These are phyloP conservation scores for Lecanicillium sp. DNA, from an alignment of 2,329 filamentous ascomycete genomes.

Conservation along the genomic window DNA sequence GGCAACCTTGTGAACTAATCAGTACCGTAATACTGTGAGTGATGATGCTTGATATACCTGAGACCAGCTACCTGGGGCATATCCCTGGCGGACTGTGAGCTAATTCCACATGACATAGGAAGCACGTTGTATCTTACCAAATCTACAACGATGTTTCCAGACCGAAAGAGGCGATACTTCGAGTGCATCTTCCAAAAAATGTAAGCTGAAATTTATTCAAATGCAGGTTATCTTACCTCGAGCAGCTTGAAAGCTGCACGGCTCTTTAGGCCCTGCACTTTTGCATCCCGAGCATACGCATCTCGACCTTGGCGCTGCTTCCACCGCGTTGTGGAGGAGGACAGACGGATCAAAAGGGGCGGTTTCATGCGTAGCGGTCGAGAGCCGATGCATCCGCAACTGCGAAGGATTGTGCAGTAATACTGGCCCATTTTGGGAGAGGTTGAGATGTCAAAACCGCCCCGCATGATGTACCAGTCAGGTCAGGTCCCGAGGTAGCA, in stretches of 20 bases:
- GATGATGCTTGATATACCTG: constrained; percentile 36
- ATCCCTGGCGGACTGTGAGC: constrained; percentile 44
- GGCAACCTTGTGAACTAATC: constrained; percentile 54
- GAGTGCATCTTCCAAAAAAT: constrained; percentile 58
- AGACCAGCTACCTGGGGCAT: constrained; percentile 67
- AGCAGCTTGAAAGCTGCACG: constrained; percentile 89
- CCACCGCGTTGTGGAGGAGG: constrained; percentile 49
- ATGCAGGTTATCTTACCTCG: constrained; percentile 46
- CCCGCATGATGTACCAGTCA: no score
- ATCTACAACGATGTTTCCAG: constrained; percentile 81
- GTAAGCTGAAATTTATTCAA: constrained; percentile 1
- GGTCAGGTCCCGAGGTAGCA: no score
- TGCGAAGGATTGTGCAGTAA: no score
- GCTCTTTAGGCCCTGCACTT: constrained; percentile 73
- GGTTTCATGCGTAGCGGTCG: no score
- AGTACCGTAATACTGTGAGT: neutral
- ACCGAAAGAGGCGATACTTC: constrained; percentile 70
- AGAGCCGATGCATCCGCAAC: no score
- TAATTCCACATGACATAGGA: neutral
- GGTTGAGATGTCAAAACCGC: no score
- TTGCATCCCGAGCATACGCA: constrained; percentile 63
- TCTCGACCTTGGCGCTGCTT: constrained; percentile 71
- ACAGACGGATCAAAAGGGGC: constrained; percentile 1
- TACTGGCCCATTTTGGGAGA: no score
- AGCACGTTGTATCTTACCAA: constrained; percentile 47